phyloP scores from a whole-genome alignment of 1,284 basidiomycete genomes.

The Xanthoconium separans region DNA sequence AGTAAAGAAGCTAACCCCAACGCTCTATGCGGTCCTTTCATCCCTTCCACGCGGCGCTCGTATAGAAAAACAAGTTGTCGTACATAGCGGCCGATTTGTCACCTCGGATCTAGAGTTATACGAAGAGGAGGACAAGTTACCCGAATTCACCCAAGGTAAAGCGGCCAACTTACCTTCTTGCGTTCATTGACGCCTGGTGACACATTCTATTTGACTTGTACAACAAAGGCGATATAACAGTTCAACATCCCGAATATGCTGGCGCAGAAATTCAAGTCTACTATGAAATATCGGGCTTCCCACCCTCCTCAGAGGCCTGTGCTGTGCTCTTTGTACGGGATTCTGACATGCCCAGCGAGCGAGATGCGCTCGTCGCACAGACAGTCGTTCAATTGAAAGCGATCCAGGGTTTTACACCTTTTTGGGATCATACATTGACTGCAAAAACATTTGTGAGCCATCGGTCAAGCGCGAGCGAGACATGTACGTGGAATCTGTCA shows the following conservation, averaged over 20 bases:
- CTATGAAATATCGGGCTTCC: constrained; percentile 49
- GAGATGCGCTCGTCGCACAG: constrained; percentile 11
- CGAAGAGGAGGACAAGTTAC: constrained; percentile 34
- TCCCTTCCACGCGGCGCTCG: constrained; percentile 76
- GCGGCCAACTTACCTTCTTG: background rate
- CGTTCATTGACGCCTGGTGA: background rate
- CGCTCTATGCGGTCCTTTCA: constrained; percentile 67
- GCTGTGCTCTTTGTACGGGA: constrained; percentile 46
- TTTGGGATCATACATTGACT: constrained; percentile 21
- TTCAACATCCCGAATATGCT: constrained; percentile 7
- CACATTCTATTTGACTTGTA: constrained; percentile 1
- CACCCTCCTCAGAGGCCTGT: constrained; percentile 38
- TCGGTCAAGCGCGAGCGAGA: constrained; percentile 2
- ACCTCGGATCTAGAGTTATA: constrained; percentile 31
- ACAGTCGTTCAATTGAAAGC: constrained; percentile 28
- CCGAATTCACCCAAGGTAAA: constrained; percentile 43
- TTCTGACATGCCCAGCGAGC: background rate
- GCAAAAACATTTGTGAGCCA: constrained; percentile 28
- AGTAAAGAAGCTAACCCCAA: constrained; percentile 38
- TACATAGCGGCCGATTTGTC: constrained; percentile 62
- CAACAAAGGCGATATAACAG: constrained; percentile 20
- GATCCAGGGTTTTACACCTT: constrained; percentile 14
- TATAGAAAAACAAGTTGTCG: constrained; percentile 69
- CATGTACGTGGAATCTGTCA: constrained; percentile 15
- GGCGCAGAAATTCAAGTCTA: constrained; percentile 30